These are phyloP conservation scores for Pestalotiopsis sp. DNA, from an alignment of 2,329 filamentous ascomycete genomes.

Conservation along the genomic window DNA sequence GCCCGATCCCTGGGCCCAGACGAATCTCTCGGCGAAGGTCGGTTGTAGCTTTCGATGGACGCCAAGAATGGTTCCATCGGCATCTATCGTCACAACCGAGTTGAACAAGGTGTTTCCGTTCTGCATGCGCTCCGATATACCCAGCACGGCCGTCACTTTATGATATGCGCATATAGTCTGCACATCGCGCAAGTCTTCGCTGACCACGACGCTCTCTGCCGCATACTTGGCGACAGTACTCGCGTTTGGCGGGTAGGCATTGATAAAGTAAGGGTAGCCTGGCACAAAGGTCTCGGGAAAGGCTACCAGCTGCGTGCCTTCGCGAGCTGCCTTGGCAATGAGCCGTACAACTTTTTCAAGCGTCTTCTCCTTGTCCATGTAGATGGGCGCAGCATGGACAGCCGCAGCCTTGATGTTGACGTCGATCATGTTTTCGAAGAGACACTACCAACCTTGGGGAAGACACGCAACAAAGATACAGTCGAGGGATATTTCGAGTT, in stretches of 20 bases:
- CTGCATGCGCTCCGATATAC: constrained; percentile 25
- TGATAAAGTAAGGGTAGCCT: constrained; percentile 26
- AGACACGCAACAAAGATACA: not conserved
- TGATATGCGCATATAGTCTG: constrained; percentile 19
- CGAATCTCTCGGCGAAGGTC: constrained; percentile 29
- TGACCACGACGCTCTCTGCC: constrained; percentile 22
- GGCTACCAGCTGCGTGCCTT: constrained; percentile 18
- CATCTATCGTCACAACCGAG: constrained; percentile 28
- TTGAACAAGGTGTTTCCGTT: constrained; percentile 31
- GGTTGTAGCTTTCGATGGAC: constrained; percentile 35
- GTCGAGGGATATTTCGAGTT: not conserved
- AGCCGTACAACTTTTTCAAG: constrained; percentile 16
- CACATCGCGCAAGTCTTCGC: constrained; percentile 18
- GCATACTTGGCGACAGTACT: constrained; percentile 22
- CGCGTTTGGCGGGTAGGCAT: constrained; percentile 25
- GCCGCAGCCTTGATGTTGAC: constrained; percentile 19
- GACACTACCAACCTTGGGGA: no score
- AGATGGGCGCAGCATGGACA: constrained; percentile 19
- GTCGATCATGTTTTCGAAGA: not conserved
- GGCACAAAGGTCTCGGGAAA: constrained; percentile 23
- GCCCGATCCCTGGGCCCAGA: constrained; percentile 31
- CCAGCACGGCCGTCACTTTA: constrained; percentile 22
- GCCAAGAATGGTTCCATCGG: constrained; percentile 25
- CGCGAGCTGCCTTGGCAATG: constrained; percentile 15
- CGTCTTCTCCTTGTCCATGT: constrained; percentile 22